phyloP scores from a whole-genome alignment of 768 basidiomycete genomes.

The Amanita exitialis region DNA sequence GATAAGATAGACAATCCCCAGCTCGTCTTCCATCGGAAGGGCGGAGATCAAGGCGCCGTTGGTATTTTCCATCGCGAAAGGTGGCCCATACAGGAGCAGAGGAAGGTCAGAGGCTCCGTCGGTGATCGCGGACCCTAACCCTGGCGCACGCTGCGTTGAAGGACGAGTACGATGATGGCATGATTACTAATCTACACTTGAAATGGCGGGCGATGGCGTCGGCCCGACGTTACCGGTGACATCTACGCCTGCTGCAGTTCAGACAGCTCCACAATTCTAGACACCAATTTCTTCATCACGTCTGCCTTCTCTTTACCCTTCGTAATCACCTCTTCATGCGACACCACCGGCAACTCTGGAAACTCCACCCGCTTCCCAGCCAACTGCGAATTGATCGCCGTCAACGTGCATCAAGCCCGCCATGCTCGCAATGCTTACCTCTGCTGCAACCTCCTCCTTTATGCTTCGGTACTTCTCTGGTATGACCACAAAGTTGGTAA shows the following conservation, averaged over 20 bases:
- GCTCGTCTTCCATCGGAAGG: slow-evolving; percentile 48
- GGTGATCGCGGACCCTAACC: slow-evolving; percentile 6
- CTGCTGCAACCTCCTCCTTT: slow-evolving; percentile 65
- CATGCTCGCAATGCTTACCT: slow-evolving; percentile 34
- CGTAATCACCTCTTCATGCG: slow-evolving; percentile 71
- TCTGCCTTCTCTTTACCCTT: slow-evolving; percentile 60
- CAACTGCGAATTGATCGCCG: slow-evolving; percentile 31
- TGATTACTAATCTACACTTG: not conserved
- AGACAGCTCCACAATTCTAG: slow-evolving; percentile 39
- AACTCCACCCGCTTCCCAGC: slow-evolving; percentile 41
- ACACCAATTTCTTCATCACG: slow-evolving; percentile 63
- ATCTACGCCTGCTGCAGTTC: slow-evolving; percentile 4
- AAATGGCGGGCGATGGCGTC: not conserved
- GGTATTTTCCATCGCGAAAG: slow-evolving; percentile 18
- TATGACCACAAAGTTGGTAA: slow-evolving; percentile 80
- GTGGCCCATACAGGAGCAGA: slow-evolving; percentile 16
- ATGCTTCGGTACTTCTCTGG: slow-evolving; percentile 58
- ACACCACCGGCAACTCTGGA: slow-evolving; percentile 38
- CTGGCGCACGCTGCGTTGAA: not conserved
- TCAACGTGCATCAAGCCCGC: not conserved
- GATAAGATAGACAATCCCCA: slow-evolving; percentile 78
- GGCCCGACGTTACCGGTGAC: not conserved
- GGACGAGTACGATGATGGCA: not conserved
- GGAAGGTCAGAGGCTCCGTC: too few species aligned
- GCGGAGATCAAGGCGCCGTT: slow-evolving; percentile 17